Conservation (phyloP, 805 yeast genomes). For the Sugiyamaella marilandica region DNA sequence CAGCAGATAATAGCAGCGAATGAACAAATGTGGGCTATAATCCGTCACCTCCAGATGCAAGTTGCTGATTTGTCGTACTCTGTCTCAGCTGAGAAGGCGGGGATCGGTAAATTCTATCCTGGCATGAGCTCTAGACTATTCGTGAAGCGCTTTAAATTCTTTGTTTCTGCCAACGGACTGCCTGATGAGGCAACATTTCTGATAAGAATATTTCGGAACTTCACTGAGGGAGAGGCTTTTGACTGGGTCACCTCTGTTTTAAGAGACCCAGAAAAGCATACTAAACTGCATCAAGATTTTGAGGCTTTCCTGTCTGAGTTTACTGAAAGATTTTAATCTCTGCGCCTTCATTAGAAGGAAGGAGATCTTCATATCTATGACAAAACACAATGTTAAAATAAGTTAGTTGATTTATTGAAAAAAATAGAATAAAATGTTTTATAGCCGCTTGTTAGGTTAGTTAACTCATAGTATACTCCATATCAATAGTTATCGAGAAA, state of each 20-base stretch:
- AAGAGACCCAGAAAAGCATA: background rate
- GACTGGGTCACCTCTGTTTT: constrained; percentile 4
- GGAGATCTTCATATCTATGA: too few relatives aligned
- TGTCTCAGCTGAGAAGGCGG: background rate
- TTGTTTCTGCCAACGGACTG: background rate
- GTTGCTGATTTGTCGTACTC: background rate
- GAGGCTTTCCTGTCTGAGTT: constrained; percentile 1
- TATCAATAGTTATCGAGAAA: too few relatives aligned
- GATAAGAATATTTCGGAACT: background rate
- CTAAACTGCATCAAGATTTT: background rate
- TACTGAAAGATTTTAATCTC: background rate
- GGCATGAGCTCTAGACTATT: constrained; percentile 4
- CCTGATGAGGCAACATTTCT: constrained; percentile 1
- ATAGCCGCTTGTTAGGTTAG: too few relatives aligned
- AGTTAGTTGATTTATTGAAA: too few relatives aligned
- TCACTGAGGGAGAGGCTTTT: constrained; percentile 1
- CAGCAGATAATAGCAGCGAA: constrained; percentile 1
- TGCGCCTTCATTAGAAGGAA: too few relatives aligned
- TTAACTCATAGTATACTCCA: too few relatives aligned
- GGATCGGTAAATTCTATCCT: constrained; percentile 1
- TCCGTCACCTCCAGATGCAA: constrained; percentile 3
- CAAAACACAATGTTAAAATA: too few relatives aligned
- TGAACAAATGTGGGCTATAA: background rate
- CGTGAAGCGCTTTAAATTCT: constrained; percentile 1
- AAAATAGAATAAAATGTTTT: too few relatives aligned